These are phyloP conservation scores for Starmera caribaea DNA, from an alignment of 805 yeast species.

Conservation along the genomic window DNA sequence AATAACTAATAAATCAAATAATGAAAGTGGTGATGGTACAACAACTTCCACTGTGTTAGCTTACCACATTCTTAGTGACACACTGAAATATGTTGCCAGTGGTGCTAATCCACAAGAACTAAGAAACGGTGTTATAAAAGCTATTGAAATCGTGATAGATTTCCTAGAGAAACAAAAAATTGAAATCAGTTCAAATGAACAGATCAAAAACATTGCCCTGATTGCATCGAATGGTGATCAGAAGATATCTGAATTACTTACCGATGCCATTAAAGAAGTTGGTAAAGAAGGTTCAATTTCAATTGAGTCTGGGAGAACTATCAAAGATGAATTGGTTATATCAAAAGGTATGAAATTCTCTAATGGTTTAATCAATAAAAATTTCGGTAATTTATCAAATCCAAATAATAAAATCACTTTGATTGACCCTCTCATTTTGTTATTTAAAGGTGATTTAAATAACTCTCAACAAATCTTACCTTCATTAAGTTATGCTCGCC, in stretches of 20 bases:
- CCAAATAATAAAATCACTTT: constrained; percentile 91
- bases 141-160: constrained; percentile 90
- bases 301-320: constrained; percentile 94
- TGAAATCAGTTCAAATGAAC: constrained; percentile 92
- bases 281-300: constrained; percentile 99
- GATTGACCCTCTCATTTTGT: constrained; percentile 82
- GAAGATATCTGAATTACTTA: constrained; percentile 88
- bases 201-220: constrained; percentile 97
- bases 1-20: constrained; percentile 97
- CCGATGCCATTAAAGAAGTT: constrained; percentile 98
- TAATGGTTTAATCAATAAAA: constrained; percentile 97
- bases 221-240: constrained; percentile 96
- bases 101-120: constrained; percentile 99
- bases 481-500: constrained; percentile 88
- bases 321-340: constrained; percentile 94
- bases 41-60: constrained; percentile 97
- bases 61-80: constrained; percentile 92
- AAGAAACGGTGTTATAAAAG: constrained; percentile 97
- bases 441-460: constrained; percentile 88
- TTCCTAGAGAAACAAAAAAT: constrained; percentile 83
- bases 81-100: constrained; percentile 97
- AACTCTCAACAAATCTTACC: constrained; percentile 88
- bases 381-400: constrained; percentile 92
- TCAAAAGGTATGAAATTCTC: constrained; percentile 99
- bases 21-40: constrained; percentile 98